Evolutionary conservation across 768 basidiomycete species (phyloP).

Genomic region (Kwoniella bestiolae): DNA sequence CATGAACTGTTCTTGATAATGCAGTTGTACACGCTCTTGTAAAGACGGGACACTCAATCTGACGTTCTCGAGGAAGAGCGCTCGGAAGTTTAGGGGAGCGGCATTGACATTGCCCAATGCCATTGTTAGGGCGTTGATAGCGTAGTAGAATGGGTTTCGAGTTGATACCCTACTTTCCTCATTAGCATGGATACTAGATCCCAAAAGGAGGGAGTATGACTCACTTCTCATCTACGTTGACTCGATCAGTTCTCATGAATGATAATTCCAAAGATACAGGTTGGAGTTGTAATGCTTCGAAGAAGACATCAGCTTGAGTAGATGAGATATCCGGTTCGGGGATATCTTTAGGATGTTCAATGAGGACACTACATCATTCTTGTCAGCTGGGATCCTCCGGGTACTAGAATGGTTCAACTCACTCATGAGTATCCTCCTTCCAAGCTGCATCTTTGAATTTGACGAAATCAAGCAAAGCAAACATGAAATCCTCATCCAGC

Average conservation of each 20-base stretch:
- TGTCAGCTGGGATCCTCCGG: too few species aligned
- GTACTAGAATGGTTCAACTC: constrained; percentile 47
- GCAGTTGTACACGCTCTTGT: constrained; percentile 79
- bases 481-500: constrained; percentile 95
- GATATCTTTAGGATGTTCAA: constrained; percentile 68
- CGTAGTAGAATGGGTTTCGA: constrained; percentile 88
- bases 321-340: constrained; percentile 58
- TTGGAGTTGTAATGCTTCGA: constrained; percentile 92
- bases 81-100: constrained; percentile 90
- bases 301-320: constrained; percentile 80
- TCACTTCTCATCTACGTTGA: constrained; percentile 92
- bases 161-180: constrained; percentile 50
- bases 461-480: constrained; percentile 85
- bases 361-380: constrained; percentile 65
- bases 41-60: constrained; percentile 83
- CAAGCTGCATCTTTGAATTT: constrained; percentile 90
- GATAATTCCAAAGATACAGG: constrained; percentile 90
- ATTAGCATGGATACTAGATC: not conserved
- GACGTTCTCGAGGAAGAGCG: constrained; percentile 91
- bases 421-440: constrained; percentile 80
- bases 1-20: constrained; percentile 90
- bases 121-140: constrained; percentile 94
- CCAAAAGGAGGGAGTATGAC: constrained; percentile 48
- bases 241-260: constrained; percentile 94
- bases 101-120: constrained; percentile 95